Evolutionary conservation across 2,329 filamentous ascomycete genomes (phyloP).

Genomic region (Trichoderma gracile): DNA sequence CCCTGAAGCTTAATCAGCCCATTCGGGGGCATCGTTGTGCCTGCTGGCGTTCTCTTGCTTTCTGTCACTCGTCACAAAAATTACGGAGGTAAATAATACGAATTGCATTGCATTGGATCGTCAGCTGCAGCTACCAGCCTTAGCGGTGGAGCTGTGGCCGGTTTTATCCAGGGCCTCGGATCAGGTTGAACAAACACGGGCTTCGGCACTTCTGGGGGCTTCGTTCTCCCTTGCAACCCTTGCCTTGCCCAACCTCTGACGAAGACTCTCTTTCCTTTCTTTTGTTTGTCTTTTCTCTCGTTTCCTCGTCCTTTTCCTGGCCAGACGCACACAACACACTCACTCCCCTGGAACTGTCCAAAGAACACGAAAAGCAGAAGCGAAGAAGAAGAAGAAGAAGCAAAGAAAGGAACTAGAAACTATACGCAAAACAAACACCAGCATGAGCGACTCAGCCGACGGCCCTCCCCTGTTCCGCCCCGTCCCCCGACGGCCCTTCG

Average conservation of each 20-base stretch:
- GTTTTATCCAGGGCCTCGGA: neutral
- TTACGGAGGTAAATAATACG: too few relatives aligned
- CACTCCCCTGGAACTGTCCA: too few relatives aligned
- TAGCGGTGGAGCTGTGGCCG: slow-evolving; percentile 14
- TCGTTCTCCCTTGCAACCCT: too few relatives aligned
- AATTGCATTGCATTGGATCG: slow-evolving; percentile 5
- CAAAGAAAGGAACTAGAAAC: too few relatives aligned
- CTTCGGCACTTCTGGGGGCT: neutral
- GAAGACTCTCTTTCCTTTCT: too few relatives aligned
- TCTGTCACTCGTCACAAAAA: too few relatives aligned
- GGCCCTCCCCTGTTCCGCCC: slow-evolving; percentile 65
- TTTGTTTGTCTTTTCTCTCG: too few relatives aligned
- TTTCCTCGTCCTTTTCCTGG: too few relatives aligned
- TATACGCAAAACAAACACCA: neutral
- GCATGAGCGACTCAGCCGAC: slow-evolving; percentile 30
- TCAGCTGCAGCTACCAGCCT: slow-evolving; percentile 4
- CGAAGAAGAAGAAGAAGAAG: too few relatives aligned
- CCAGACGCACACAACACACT: neutral
- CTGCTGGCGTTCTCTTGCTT: too few relatives aligned
- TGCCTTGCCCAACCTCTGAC: too few relatives aligned
- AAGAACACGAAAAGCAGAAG: too few relatives aligned
- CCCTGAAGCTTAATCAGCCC: slow-evolving; percentile 15
- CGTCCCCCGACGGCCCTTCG: slow-evolving; percentile 70
- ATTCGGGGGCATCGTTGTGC: neutral
- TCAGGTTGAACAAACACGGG: neutral